phyloP scores from a whole-genome alignment of 2,329 filamentous ascomycete genomes.

The Periconia digitata region DNA sequence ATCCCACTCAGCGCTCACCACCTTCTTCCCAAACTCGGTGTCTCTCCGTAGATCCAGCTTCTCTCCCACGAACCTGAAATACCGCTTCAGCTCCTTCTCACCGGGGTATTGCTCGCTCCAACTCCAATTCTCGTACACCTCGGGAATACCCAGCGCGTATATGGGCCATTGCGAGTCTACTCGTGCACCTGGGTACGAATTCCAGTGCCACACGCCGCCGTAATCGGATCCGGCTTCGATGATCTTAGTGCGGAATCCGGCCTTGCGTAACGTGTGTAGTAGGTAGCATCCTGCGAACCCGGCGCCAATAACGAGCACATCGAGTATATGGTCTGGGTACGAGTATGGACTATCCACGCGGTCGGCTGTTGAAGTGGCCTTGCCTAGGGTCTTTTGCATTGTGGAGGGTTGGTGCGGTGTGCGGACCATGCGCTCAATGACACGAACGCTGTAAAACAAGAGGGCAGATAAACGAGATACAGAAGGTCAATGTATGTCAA shows the following conservation, averaged over 20 bases:
- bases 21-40: slow-evolving; percentile 6
- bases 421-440: no score
- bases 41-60: slow-evolving; percentile 56
- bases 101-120: slow-evolving; percentile 55
- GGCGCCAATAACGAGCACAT: slow-evolving; percentile 28
- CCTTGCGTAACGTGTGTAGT: slow-evolving; percentile 34
- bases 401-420: not conserved
- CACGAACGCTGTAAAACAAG: no score
- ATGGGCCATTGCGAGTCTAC: slow-evolving; percentile 47
- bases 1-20: slow-evolving; percentile 49
- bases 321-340: slow-evolving; percentile 5
- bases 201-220: slow-evolving; percentile 40
- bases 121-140: slow-evolving; percentile 52
- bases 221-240: slow-evolving; percentile 36
- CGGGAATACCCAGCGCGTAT: slow-evolving; percentile 45
- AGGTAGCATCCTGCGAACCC: slow-evolving; percentile 40
- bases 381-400: slow-evolving; percentile 2
- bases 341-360: slow-evolving; percentile 3
- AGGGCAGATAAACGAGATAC: no score
- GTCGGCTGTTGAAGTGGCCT: not conserved
- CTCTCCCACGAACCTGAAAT: slow-evolving; percentile 60
- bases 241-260: slow-evolving; percentile 22
- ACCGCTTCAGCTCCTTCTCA: slow-evolving; percentile 52
- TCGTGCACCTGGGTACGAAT: slow-evolving; percentile 36
- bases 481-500: no score